Conservation (phyloP, 805 yeast species). For the Saccharomycopsis sp. region DNA sequence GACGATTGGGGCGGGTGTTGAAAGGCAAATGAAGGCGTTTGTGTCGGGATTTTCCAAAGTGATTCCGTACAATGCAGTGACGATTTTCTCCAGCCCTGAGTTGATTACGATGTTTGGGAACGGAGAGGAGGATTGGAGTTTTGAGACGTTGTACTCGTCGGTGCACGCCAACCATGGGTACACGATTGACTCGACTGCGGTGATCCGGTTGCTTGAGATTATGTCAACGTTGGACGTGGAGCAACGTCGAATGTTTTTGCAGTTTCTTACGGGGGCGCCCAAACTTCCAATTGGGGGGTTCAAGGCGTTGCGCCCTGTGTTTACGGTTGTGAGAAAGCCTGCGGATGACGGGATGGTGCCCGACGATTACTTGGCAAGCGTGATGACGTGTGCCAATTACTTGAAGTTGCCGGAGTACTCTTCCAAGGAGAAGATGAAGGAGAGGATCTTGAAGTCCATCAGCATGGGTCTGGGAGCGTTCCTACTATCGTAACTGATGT, state of each 20-base stretch:
- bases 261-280: constrained; percentile 89
- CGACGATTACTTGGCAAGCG: constrained; percentile 88
- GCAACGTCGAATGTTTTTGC: constrained; percentile 67
- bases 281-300: constrained; percentile 92
- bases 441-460: constrained; percentile 59
- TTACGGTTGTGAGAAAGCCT: constrained; percentile 79
- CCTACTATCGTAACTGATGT: constrained; percentile 46
- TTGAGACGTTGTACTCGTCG: constrained; percentile 45
- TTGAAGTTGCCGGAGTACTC: constrained; percentile 82
- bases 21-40: constrained; percentile 57
- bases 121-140: constrained; percentile 81
- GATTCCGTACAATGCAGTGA: constrained; percentile 66
- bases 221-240: constrained; percentile 43
- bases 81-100: constrained; percentile 68
- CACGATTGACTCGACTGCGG: constrained; percentile 53
- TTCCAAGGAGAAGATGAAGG: constrained; percentile 46
- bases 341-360: constrained; percentile 53
- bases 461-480: constrained; percentile 86
- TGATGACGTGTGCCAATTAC: constrained; percentile 97
- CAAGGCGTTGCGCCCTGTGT: constrained; percentile 65
- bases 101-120: constrained; percentile 64
- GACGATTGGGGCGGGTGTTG: constrained; percentile 55
- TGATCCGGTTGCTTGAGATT: constrained; percentile 51
- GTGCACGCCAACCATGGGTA: constrained; percentile 90
- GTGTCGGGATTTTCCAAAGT: constrained; percentile 74